These are phyloP conservation scores for Turritis glabra DNA, from an alignment of 345 rosid genomes.

Conservation along the genomic window DNA sequence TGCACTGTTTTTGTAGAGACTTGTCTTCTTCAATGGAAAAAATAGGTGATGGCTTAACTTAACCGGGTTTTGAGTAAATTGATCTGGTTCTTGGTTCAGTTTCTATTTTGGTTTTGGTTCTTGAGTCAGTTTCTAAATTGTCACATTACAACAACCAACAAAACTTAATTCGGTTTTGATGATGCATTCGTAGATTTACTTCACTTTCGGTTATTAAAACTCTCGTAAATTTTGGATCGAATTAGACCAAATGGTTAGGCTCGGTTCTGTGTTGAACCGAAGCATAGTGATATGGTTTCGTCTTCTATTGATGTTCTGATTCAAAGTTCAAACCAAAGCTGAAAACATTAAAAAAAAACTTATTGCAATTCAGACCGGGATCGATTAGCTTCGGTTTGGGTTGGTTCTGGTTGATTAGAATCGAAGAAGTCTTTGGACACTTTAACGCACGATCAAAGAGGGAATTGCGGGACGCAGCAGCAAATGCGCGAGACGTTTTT, in stretches of 20 bases:
- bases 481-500: slow-evolving; percentile 40
- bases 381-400: slow-evolving; percentile 17
- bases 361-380: neutral
- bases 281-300: neutral
- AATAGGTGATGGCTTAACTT: neutral
- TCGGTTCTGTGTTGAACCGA: neutral
- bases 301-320: neutral
- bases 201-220: neutral
- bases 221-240: neutral
- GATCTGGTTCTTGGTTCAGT: neutral
- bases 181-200: neutral
- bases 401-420: neutral
- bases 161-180: neutral
- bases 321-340: neutral
- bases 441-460: slow-evolving; percentile 35
- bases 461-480: slow-evolving; percentile 36
- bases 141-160: neutral
- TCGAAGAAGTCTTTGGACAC: slow-evolving; percentile 14
- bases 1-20: slow-evolving; percentile 11
- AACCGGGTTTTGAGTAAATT: slow-evolving; percentile 11
- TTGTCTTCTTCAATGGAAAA: neutral
- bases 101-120: neutral
- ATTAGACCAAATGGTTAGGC: neutral
- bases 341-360: neutral
- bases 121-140: neutral